These are phyloP conservation scores for Litchi chinensis DNA, from an alignment of 345 rosid genomes.

Conservation along the genomic window DNA sequence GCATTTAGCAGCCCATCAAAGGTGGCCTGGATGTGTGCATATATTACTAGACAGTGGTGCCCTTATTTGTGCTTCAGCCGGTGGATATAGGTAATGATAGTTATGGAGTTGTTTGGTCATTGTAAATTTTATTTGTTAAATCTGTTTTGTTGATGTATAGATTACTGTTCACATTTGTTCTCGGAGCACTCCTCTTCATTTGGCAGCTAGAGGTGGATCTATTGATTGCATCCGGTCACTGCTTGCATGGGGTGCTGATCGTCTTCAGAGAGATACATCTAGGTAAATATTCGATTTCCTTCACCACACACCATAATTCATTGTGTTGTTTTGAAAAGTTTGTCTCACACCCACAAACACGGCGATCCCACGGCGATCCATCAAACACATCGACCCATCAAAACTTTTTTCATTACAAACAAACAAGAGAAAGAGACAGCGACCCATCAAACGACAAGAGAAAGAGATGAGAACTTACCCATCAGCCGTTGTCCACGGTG, in stretches of 20 bases:
- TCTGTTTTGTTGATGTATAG: no score
- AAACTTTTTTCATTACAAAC: no score
- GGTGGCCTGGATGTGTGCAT: conserved; percentile 83
- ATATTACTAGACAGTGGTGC: conserved; percentile 69
- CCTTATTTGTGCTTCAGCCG: no score
- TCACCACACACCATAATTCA: not conserved
- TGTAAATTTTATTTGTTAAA: no score
- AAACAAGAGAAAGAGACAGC: no score
- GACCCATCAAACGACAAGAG: no score
- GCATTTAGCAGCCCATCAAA: conserved; percentile 93
- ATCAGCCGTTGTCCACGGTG: no score
- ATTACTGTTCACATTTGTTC: conserved; percentile 56
- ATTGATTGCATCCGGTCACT: conserved; percentile 85
- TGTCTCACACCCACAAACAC: not conserved
- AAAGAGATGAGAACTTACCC: no score
- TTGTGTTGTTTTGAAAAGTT: not conserved
- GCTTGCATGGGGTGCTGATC: conserved; percentile 99
- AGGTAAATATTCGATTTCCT: conserved; percentile 53
- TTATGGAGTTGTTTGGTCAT: no score
- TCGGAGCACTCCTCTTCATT: conserved; percentile 96
- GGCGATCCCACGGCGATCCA: no score
- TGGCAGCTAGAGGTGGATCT: conserved; percentile 98
- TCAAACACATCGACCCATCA: no score
- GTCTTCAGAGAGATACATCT: conserved; percentile 86
- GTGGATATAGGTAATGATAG: no score